Conservation (phyloP, 768 basidiomycete genomes). For the Asterophora parasitica region DNA sequence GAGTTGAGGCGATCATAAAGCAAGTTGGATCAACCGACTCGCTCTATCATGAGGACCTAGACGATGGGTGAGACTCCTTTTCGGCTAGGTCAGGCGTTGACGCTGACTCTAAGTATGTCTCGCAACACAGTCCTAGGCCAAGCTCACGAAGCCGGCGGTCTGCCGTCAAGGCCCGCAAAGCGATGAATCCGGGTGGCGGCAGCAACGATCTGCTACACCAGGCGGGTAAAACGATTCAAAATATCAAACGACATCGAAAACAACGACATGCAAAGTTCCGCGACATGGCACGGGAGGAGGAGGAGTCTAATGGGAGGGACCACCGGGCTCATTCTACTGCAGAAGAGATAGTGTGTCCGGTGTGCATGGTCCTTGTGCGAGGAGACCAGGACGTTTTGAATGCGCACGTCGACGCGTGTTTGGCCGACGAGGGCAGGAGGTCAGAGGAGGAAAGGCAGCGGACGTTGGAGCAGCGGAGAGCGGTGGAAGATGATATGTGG, state of each 20-base stretch:
- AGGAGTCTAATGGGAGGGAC: constrained; percentile 32
- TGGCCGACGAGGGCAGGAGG: constrained; percentile 50
- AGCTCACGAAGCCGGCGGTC: constrained; percentile 35
- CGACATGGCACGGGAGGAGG: constrained; percentile 61
- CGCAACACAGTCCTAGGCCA: constrained; percentile 25
- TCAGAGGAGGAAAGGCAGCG: constrained; percentile 39
- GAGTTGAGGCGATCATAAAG: constrained; percentile 63
- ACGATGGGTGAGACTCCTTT: constrained; percentile 43
- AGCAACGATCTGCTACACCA: constrained; percentile 29
- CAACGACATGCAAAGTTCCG: constrained; percentile 62
- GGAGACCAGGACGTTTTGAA: constrained; percentile 73
- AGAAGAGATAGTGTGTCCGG: constrained; percentile 58
- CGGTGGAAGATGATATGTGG: constrained; percentile 27
- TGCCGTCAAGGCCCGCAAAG: constrained; percentile 36
- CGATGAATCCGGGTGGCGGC: constrained; percentile 15
- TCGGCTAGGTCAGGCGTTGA: not conserved
- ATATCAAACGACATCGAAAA: constrained; percentile 67
- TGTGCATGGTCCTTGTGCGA: constrained; percentile 51
- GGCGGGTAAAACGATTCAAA: constrained; percentile 50
- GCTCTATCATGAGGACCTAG: constrained; percentile 41
- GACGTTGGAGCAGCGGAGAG: constrained; percentile 24
- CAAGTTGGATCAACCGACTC: constrained; percentile 59
- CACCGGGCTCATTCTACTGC: constrained; percentile 27
- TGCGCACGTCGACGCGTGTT: constrained; percentile 79
- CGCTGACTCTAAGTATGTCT: constrained; percentile 3